Evolutionary conservation across 163 green algal genomes (phyloP), one percentile per base, ranked within the genome.

Genomic region (Dunaliella salina): DNA sequence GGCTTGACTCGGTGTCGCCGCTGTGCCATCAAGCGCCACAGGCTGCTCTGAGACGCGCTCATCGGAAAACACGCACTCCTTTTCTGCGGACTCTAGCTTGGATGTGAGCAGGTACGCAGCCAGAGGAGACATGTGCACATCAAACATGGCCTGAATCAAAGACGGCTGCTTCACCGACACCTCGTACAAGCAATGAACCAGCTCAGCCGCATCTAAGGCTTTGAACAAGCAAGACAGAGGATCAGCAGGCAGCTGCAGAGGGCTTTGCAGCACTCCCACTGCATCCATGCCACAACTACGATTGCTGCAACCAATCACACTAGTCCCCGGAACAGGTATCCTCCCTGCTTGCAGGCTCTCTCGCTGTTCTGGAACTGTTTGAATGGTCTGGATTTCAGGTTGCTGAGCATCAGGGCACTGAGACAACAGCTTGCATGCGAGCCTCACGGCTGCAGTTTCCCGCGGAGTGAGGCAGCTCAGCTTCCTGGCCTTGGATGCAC

Each of bases 51-150:
- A 25, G 20, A 12, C 75, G n/a, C 75, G 1, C 79, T 82, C 79
- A 59, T 35, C 8, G 11, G 25, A 24, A 45, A 59, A 59, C 32
- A 82, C 30, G 25, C 79, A 30, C 5, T 82, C 30, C 79, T 59
- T 45, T 0, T 82, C 79, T 57, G 79, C 79, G 11, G 79, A 20
- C 29, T 84, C 81, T 8, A 84, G 40, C 4, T 57, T 84, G 26
- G 20, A 33, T 35, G 81, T 84, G 24, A 84, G 26, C 81, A 84
- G 81, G 45, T 84, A 72, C 33, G 32, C 40, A 35, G 81, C 81
- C 81, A 84, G 40, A 24, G 81, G 81, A 20, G 40, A 50, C 26
- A 75, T 33, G 81, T 32, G 79, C 79, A 30, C 79, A 59, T 75
- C 18, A 35, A 84, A 75, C 45, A 84, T 79, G 45, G 40, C 12